These are phyloP conservation scores for Prunus fruticosa DNA, from an alignment of 306 rosid species.

Conservation along the genomic window DNA sequence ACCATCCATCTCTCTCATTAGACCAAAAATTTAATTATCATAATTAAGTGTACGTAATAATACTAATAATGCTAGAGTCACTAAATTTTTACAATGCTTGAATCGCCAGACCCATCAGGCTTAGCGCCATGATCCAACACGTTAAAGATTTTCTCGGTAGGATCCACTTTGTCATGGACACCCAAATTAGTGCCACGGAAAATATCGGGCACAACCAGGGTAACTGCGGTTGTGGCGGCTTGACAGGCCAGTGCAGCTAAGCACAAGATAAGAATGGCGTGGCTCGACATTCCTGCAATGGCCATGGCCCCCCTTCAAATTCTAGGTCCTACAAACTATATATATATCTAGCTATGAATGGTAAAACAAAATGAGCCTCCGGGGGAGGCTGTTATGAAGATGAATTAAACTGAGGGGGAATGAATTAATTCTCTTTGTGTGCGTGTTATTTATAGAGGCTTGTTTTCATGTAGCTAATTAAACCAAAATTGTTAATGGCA, in stretches of 20 bases:
- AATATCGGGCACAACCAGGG: constrained; percentile 10
- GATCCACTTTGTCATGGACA: constrained; percentile 5
- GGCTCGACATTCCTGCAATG: constrained; percentile 23
- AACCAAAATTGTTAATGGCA: not conserved
- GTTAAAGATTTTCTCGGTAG: constrained; percentile 30
- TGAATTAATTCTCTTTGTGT: not conserved
- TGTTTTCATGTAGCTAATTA: not conserved
- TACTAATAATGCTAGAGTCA: not conserved
- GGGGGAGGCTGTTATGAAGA: not conserved
- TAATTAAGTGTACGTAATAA: too few species aligned
- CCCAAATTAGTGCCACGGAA: constrained; percentile 26
- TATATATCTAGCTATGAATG: not conserved
- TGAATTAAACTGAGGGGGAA: not conserved
- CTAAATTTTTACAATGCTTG: not conserved
- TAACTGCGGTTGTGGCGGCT: constrained; percentile 1
- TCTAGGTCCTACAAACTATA: not conserved
- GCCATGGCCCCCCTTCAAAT: constrained; percentile 37
- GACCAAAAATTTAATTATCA: too few species aligned
- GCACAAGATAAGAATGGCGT: constrained; percentile 19
- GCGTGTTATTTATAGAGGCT: not conserved
- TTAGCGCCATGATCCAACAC: constrained; percentile 51
- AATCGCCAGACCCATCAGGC: constrained; percentile 46
- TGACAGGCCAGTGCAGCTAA: constrained; percentile 8
- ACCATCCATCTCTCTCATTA: not conserved
- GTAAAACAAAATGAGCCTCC: not conserved